A percentile compares a stretch with the other conserved stretches of the same genome.
Evolutionary conservation across 139 green algal genomes (phyloP).

Genomic region (Chlorella sorokiniana): DNA sequence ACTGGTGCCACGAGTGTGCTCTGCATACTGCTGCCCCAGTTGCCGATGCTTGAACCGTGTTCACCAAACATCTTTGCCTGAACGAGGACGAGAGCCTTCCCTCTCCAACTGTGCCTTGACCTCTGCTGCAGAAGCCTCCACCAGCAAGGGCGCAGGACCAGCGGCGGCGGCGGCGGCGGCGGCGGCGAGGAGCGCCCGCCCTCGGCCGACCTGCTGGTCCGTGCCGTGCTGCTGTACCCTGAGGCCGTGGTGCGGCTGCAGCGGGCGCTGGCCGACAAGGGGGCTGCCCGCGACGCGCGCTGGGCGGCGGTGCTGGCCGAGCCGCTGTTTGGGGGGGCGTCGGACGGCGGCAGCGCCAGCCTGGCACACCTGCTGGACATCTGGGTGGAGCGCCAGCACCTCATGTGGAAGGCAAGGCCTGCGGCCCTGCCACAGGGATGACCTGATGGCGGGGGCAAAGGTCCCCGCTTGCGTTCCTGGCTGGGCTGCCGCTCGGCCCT

Average conservation of each 20-base stretch:
- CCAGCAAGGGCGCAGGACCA: constrained; percentile 7
- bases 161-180: neutral
- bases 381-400: constrained; percentile 82
- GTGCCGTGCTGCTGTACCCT: constrained; percentile 82
- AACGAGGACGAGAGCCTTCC: neutral
- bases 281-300: constrained; percentile 47
- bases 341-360: constrained; percentile 62
- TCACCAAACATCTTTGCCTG: neutral
- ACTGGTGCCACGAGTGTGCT: neutral
- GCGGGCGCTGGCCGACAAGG: constrained; percentile 71
- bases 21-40: too few relatives aligned
- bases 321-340: constrained; percentile 57
- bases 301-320: constrained; percentile 65
- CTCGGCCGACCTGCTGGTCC: constrained; percentile 49
- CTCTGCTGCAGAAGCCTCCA: neutral
- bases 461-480: too few relatives aligned
- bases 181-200: constrained; percentile 37
- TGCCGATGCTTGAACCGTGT: too few relatives aligned
- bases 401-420: constrained; percentile 92
- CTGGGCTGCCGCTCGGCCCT: too few relatives aligned
- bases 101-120: neutral
- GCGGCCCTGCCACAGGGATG: neutral
- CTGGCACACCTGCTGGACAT: constrained; percentile 82
- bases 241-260: constrained; percentile 63
- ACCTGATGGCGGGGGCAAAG: too few relatives aligned